A percentile compares a stretch with the other conserved stretches of the same genome.
phyloP scores from a whole-genome alignment of 495 filamentous ascomycete species.

The Beverwykella pulmonaria region DNA sequence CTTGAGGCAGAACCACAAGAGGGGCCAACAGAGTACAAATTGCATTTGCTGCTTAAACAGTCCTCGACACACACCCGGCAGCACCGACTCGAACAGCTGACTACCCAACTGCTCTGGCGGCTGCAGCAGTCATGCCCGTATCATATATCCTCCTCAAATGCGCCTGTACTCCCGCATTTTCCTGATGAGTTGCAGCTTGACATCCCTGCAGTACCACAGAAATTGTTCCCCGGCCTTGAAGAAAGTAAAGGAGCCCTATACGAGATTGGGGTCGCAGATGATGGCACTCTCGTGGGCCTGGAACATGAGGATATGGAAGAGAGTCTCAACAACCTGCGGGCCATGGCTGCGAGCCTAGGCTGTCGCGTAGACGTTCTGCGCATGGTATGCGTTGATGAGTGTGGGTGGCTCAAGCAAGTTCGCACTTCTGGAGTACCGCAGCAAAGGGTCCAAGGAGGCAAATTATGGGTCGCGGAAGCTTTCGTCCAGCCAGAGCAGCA shows the following conservation, averaged over 20 bases:
- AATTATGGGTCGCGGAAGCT: conserved; percentile 89
- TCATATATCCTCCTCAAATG: conserved; percentile 72
- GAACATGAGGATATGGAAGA: conserved; percentile 89
- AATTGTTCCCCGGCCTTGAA: conserved; percentile 78
- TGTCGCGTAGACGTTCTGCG: conserved; percentile 83
- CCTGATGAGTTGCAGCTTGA: conserved; percentile 63
- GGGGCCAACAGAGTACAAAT: conserved; percentile 93
- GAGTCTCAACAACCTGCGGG: conserved; percentile 76
- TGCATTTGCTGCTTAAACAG: conserved; percentile 84
- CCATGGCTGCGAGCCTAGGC: conserved; percentile 90
- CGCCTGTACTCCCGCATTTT: conserved; percentile 71
- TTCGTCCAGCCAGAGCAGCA: conserved; percentile 60
- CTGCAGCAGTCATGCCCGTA: conserved; percentile 92
- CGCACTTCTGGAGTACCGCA: conserved; percentile 37
- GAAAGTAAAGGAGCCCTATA: conserved; percentile 92
- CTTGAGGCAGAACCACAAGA: conserved; percentile 90
- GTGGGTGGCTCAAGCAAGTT: conserved; percentile 68
- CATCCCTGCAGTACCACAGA: conserved; percentile 60
- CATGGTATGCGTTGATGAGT: conserved; percentile 82
- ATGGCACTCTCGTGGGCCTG: conserved; percentile 89
- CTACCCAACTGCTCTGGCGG: conserved; percentile 92
- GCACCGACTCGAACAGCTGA: conserved; percentile 83
- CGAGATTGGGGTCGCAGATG: conserved; percentile 94
- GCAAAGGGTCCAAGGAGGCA: conserved; percentile 49
- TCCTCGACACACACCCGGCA: conserved; percentile 71